Evolutionary conservation across 805 yeast species (phyloP).

Genomic region (Ogataea glucozyma): DNA sequence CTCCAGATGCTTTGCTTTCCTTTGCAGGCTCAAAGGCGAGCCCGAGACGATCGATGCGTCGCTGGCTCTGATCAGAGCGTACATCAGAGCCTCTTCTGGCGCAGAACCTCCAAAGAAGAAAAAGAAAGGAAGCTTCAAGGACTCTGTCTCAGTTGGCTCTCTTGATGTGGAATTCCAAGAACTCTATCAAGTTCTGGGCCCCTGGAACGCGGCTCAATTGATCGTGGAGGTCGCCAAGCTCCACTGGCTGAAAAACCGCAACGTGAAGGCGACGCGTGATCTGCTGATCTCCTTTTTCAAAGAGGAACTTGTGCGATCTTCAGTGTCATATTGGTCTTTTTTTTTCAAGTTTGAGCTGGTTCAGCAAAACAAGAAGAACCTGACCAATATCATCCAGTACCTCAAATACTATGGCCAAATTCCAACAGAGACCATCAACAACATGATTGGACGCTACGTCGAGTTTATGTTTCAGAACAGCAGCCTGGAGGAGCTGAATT

Average conservation of each 20-base stretch:
- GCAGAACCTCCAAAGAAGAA: conserved; percentile 12
- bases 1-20: conserved; percentile 18
- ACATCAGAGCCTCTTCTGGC: conserved; percentile 10
- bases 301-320: conserved; percentile 38
- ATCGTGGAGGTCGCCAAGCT: conserved; percentile 31
- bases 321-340: conserved; percentile 56
- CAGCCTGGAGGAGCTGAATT: conserved; percentile 22
- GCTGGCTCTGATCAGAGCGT: conserved; percentile 16
- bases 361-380: conserved; percentile 44
- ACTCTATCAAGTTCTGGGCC: conserved; percentile 20
- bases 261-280: conserved; percentile 28
- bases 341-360: conserved; percentile 54
- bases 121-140: background rate
- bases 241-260: conserved; percentile 26
- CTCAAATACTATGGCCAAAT: conserved; percentile 47
- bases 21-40: conserved; percentile 14
- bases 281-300: conserved; percentile 28
- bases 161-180: conserved; percentile 17
- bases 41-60: conserved; percentile 14
- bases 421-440: conserved; percentile 50
- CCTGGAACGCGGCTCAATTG: conserved; percentile 29
- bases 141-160: background rate
- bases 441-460: conserved; percentile 38
- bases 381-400: conserved; percentile 46
- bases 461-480: conserved; percentile 38